A percentile compares a stretch with the other conserved stretches of the same genome.
phyloP scores from a whole-genome alignment of 1,284 basidiomycete genomes.

The Fomitopsis pinicola region DNA sequence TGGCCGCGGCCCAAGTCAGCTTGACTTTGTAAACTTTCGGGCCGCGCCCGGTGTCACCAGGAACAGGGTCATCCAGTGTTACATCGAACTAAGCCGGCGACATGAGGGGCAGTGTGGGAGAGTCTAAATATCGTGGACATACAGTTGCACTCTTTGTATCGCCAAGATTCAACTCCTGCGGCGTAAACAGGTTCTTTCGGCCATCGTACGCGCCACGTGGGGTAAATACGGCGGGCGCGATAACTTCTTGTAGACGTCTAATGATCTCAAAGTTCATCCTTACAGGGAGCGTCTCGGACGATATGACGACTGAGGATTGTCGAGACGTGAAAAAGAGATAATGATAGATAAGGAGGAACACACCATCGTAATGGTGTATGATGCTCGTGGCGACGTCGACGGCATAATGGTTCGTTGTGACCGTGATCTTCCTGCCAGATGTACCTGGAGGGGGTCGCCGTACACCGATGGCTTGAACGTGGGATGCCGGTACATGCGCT shows the following conservation, averaged over 20 bases:
- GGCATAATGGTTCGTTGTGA: slow-evolving; percentile 62
- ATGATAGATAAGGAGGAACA: slow-evolving; percentile 19
- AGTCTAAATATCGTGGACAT: not conserved
- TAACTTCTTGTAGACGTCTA: slow-evolving; percentile 47
- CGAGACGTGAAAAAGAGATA: not conserved
- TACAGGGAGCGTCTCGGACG: slow-evolving; percentile 54
- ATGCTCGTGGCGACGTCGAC: slow-evolving; percentile 52
- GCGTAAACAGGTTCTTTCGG: slow-evolving; percentile 71
- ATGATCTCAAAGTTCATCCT: slow-evolving; percentile 68
- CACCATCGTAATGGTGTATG: slow-evolving; percentile 76
- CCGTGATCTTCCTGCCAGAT: slow-evolving; percentile 43
- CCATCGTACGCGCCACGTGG: slow-evolving; percentile 71
- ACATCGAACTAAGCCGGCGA: slow-evolving; percentile 51
- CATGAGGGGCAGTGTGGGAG: not conserved
- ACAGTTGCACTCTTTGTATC: slow-evolving; percentile 28
- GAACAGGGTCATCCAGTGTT: slow-evolving; percentile 29
- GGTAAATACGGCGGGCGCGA: slow-evolving; percentile 57
- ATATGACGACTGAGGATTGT: slow-evolving; percentile 34
- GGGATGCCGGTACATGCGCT: slow-evolving; percentile 18
- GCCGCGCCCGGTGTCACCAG: slow-evolving; percentile 19
- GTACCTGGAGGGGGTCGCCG: slow-evolving; percentile 58
- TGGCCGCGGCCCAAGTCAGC: slow-evolving; percentile 63
- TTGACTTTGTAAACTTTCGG: slow-evolving; percentile 61
- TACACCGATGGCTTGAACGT: slow-evolving; percentile 57
- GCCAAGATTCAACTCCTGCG: slow-evolving; percentile 51